Conservation (phyloP, 257 asterid genomes). For the Scutellaria galericulata region DNA sequence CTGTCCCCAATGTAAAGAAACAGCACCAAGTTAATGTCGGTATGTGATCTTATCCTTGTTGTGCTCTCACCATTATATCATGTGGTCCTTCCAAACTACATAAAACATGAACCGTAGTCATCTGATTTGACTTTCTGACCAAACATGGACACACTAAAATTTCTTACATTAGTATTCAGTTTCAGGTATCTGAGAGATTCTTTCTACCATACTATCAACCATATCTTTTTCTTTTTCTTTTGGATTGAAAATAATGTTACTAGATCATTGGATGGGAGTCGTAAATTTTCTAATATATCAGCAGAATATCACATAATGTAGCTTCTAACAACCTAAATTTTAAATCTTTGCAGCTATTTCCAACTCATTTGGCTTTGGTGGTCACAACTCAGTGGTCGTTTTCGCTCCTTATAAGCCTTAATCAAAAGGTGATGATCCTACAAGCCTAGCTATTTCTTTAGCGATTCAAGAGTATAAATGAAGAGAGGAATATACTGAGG, state of each 20-base stretch:
- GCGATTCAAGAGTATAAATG: not conserved
- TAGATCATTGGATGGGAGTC: no score
- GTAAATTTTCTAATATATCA: not conserved
- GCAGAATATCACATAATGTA: not conserved
- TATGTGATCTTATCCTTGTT: slow-evolving; percentile 39
- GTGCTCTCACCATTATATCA: not conserved
- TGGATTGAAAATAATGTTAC: no score
- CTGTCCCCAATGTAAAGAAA: slow-evolving; percentile 75
- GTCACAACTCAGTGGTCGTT: slow-evolving; percentile 72
- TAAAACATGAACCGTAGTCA: not conserved
- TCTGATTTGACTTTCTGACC: no score
- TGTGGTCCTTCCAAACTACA: slow-evolving; percentile 16
- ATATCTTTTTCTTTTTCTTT: no score
- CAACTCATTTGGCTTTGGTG: slow-evolving; percentile 77
- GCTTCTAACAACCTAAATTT: slow-evolving; percentile 2
- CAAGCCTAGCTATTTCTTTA: not conserved
- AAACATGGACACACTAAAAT: not conserved
- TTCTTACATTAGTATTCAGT: not conserved
- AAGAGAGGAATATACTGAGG: not conserved
- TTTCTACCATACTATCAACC: no score
- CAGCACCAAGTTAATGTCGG: slow-evolving; percentile 71
- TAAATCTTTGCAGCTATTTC: slow-evolving; percentile 57
- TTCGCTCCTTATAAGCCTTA: slow-evolving; percentile 76
- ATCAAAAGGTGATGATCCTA: not conserved
- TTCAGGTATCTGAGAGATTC: slow-evolving; percentile 12